Conservation (phyloP, 495 filamentous ascomycete species). For the Podospora comata region DNA sequence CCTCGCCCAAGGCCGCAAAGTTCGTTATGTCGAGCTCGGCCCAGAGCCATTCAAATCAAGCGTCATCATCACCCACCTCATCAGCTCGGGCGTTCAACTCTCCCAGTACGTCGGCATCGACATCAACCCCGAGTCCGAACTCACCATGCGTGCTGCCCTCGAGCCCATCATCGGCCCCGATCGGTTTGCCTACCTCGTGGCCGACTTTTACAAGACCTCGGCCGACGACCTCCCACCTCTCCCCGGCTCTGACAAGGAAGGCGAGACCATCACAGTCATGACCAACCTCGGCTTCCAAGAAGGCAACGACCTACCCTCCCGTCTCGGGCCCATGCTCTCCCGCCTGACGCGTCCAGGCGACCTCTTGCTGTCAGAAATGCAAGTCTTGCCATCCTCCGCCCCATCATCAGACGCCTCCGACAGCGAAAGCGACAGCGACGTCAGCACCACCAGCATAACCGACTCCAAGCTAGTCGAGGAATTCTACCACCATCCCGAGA, state of each 20-base stretch:
- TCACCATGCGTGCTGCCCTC: conserved; percentile 1
- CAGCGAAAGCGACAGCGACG: not conserved
- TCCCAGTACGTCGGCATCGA: not conserved
- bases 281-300: conserved; percentile 3
- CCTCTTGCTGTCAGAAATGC: not conserved
- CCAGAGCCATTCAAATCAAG: not conserved
- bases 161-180: conserved; percentile 2
- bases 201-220: conserved; percentile 1
- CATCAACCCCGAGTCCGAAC: conserved; percentile 6
- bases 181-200: not conserved
- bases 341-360: not conserved
- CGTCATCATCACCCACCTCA: conserved; percentile 1
- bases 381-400: not conserved
- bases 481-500: not conserved
- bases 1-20: not conserved
- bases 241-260: not conserved
- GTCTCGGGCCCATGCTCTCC: not conserved
- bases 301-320: not conserved
- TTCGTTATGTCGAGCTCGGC: conserved; percentile 3
- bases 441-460: not conserved
- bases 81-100: not conserved
- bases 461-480: not conserved
- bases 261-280: not conserved
- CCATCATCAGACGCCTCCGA: not conserved
- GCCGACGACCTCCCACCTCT: not conserved